These are phyloP conservation scores for Tephrocybe sp. DNA, from an alignment of 768 basidiomycete species.

Conservation along the genomic window DNA sequence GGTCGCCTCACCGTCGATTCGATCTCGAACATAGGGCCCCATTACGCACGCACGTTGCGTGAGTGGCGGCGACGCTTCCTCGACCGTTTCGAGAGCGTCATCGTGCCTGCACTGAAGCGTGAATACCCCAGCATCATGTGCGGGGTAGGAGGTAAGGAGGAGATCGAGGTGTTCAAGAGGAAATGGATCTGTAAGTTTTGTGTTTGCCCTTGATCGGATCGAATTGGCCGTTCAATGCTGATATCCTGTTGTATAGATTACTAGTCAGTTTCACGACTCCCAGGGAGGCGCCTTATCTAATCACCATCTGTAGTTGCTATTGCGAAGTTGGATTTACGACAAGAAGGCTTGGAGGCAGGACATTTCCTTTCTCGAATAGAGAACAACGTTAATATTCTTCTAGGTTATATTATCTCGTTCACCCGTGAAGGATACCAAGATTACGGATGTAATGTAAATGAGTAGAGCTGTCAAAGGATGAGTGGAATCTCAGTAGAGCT, in stretches of 20 bases:
- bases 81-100: slow-evolving; percentile 52
- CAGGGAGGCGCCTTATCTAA: no score
- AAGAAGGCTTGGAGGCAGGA: slow-evolving; percentile 59
- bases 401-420: slow-evolving; percentile 66
- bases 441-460: slow-evolving; percentile 51
- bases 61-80: slow-evolving; percentile 73
- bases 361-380: neutral
- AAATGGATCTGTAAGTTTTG: slow-evolving; percentile 65
- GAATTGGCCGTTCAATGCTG: slow-evolving; percentile 10
- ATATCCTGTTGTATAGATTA: slow-evolving; percentile 33
- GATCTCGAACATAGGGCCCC: slow-evolving; percentile 69
- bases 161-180: slow-evolving; percentile 72
- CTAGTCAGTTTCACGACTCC: slow-evolving; percentile 33
- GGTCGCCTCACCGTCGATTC: slow-evolving; percentile 63
- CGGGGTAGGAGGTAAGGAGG: slow-evolving; percentile 40
- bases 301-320: slow-evolving; percentile 47
- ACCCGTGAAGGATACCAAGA: slow-evolving; percentile 62
- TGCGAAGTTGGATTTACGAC: slow-evolving; percentile 76
- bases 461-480: no score
- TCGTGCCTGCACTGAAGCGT: slow-evolving; percentile 56
- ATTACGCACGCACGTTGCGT: slow-evolving; percentile 78
- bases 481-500: no score
- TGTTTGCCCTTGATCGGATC: slow-evolving; percentile 1
- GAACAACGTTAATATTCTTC: neutral
- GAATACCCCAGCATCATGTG: slow-evolving; percentile 62